phyloP scores from a whole-genome alignment of 169 alveolate genomes.

The Plasmodium gonderi region DNA sequence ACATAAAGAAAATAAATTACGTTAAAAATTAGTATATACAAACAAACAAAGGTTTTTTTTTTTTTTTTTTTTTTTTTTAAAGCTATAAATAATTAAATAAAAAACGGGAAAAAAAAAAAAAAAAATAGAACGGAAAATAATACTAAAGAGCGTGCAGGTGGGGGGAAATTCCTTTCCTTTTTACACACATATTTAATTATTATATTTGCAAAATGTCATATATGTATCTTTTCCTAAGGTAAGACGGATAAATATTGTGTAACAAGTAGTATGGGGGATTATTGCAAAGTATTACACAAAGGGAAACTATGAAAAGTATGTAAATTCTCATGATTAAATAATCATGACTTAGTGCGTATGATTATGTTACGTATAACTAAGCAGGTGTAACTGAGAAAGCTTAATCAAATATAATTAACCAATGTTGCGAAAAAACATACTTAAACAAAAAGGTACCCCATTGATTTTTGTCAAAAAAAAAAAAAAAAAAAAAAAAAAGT shows the following conservation, averaged over 20 bases:
- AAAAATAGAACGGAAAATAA: slow-evolving; percentile 17
- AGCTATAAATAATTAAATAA: slow-evolving; percentile 32
- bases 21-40: neutral
- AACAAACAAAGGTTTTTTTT: neutral
- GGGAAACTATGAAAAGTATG: neutral
- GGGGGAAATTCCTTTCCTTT: slow-evolving; percentile 1
- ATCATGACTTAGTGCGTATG: neutral
- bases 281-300: neutral
- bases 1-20: slow-evolving; percentile 2
- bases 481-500: neutral
- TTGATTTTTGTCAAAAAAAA: neutral
- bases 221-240: neutral
- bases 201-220: neutral
- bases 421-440: neutral
- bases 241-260: neutral
- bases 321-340: neutral
- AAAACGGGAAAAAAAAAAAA: neutral
- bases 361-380: too few species aligned
- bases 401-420: neutral
- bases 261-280: neutral
- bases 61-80: slow-evolving; percentile 42
- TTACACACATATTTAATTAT: slow-evolving; percentile 3
- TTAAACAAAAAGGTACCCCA: neutral
- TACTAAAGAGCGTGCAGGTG: too few species aligned
- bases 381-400: neutral